Evolutionary conservation across 176 grass and related monocot species (phyloP).

Genomic region (Guadua angustifolia): DNA sequence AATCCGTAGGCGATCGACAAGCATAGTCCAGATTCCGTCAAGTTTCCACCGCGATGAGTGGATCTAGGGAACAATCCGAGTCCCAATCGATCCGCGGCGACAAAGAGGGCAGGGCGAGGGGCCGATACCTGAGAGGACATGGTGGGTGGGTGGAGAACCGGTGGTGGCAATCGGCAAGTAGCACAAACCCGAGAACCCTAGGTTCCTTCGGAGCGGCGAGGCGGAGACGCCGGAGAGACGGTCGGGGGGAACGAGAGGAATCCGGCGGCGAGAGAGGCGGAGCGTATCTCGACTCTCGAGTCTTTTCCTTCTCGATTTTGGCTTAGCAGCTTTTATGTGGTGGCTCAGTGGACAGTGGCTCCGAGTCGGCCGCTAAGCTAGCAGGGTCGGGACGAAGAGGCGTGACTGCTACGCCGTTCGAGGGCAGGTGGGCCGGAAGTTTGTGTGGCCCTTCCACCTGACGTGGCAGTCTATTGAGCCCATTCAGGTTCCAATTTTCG

Average conservation of each 20-base stretch:
- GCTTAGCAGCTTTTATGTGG: neutral
- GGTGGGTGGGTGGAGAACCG: neutral
- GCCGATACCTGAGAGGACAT: constrained; percentile 65
- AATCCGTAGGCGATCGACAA: neutral
- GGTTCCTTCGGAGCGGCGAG: neutral
- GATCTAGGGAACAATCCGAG: neutral
- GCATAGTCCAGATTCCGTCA: neutral
- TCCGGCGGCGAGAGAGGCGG: constrained; percentile 38
- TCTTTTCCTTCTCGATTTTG: neutral
- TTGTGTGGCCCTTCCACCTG: neutral
- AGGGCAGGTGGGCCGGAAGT: no score
- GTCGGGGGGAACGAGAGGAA: neutral
- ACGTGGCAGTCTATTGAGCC: neutral
- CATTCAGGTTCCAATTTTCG: no score
- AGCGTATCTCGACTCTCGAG: neutral
- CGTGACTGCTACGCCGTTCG: neutral
- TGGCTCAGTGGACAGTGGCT: neutral
- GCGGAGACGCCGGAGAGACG: constrained; percentile 10
- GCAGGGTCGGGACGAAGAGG: neutral
- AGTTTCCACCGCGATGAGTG: neutral
- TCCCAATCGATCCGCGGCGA: constrained; percentile 16
- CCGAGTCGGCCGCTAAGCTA: neutral
- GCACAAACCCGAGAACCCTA: neutral
- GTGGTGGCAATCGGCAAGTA: neutral
- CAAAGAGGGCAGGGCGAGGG: neutral